Evolutionary conservation across 176 grass and related monocot species (phyloP).

Genomic region (Lolium multiflorum): DNA sequence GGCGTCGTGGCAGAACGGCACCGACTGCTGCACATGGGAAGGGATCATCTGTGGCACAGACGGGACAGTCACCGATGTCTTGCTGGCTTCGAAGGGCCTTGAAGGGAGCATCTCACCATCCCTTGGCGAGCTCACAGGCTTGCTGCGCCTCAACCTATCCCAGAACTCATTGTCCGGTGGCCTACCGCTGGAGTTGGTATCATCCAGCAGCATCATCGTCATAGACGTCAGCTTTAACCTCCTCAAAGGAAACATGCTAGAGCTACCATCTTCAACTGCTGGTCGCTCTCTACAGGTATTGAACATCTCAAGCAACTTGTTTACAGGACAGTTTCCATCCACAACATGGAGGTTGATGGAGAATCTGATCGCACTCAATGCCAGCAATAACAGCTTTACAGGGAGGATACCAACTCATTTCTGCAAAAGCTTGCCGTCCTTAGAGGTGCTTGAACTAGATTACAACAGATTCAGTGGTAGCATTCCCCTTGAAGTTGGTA

Average conservation of each 20-base stretch:
- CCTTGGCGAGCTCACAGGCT: background rate
- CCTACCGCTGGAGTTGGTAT: background rate
- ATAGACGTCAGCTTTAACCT: conserved; percentile 40
- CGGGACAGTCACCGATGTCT: background rate
- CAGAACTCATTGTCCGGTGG: conserved; percentile 27
- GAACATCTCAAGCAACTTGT: background rate
- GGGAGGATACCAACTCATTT: background rate
- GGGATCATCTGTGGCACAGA: conserved; percentile 23
- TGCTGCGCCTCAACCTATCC: conserved; percentile 41
- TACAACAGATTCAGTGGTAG: conserved; percentile 33
- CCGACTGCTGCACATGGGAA: conserved; percentile 46
- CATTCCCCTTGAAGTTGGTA: background rate
- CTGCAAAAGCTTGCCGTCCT: background rate
- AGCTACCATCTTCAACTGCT: background rate
- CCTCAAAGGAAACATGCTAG: background rate
- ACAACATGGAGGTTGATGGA: background rate
- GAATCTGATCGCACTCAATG: conserved; percentile 28
- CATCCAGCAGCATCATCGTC: background rate
- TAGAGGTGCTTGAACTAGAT: conserved; percentile 23
- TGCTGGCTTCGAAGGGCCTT: conserved; percentile 12
- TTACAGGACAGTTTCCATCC: conserved; percentile 29
- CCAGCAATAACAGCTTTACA: conserved; percentile 43
- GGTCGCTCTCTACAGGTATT: background rate
- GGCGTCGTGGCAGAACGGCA: background rate
- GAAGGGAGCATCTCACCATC: background rate